Percentiles rank a stretch among this genome's conserved stretches.
These are phyloP conservation scores for Boletus sp. DNA, from an alignment of 768 basidiomycete species.

Conservation along the genomic window DNA sequence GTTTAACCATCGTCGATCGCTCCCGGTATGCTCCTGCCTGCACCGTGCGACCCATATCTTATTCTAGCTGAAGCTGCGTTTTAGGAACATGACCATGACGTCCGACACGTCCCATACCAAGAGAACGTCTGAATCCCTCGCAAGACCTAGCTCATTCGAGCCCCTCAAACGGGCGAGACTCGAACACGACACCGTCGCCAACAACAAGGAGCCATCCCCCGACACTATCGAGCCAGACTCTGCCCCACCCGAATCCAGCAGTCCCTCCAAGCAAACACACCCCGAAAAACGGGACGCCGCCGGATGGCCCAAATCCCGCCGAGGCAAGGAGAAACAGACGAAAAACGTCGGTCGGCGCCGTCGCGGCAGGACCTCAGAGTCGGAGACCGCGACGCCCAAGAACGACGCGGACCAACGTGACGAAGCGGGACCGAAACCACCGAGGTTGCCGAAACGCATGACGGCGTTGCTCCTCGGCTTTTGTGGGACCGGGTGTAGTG, in stretches of 20 bases:
- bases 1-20: background rate
- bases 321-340: conserved; percentile 37
- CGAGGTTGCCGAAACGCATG: conserved; percentile 77
- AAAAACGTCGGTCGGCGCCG: conserved; percentile 41
- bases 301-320: conserved; percentile 34
- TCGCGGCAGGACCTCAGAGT: no score
- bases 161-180: conserved; percentile 13
- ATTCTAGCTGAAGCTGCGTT: background rate
- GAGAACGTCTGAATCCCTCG: background rate
- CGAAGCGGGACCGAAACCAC: conserved; percentile 37
- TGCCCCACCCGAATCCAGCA: background rate
- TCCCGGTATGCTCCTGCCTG: background rate
- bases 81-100: conserved; percentile 1
- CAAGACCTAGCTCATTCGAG: background rate
- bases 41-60: background rate
- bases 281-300: conserved; percentile 25
- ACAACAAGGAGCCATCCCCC: background rate
- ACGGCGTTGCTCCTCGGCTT: conserved; percentile 86
- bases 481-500: conserved; percentile 87
- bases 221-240: background rate
- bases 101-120: conserved; percentile 2
- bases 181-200: background rate
- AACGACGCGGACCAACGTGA: conserved; percentile 13
- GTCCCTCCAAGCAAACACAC: background rate
- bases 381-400: conserved; percentile 2